These are phyloP conservation scores for Annulohypoxylon stygium DNA, from an alignment of 495 filamentous ascomycete genomes.

Conservation along the genomic window DNA sequence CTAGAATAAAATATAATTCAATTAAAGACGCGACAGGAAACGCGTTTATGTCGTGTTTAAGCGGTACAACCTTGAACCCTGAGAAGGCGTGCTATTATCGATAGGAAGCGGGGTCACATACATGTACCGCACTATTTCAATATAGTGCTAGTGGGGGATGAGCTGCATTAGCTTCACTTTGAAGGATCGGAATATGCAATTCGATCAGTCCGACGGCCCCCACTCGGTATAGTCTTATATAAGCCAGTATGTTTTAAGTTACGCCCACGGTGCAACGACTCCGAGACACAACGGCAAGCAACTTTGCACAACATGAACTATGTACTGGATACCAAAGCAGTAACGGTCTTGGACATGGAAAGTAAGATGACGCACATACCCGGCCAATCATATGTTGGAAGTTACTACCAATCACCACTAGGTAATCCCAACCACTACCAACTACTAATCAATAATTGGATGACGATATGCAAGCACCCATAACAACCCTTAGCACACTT, in stretches of 20 bases:
- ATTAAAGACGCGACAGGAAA: conserved; percentile 34
- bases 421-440: no score
- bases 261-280: not conserved
- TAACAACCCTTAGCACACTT: not conserved
- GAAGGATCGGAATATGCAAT: not conserved
- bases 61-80: conserved; percentile 5
- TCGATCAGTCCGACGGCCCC: not conserved
- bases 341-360: not conserved
- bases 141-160: not conserved
- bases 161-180: conserved; percentile 1
- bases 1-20: conserved; percentile 13
- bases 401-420: not conserved
- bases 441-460: not conserved
- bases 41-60: conserved; percentile 36
- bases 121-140: not conserved
- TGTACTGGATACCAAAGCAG: no score
- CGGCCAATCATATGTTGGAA: not conserved
- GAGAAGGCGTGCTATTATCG: not conserved
- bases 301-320: not conserved
- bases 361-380: not conserved
- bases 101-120: not conserved
- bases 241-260: not conserved
- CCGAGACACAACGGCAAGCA: not conserved
- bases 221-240: not conserved
- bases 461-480: not conserved